Evolutionary conservation across 805 yeast genomes (phyloP).

Genomic region (Yamadazyma sp.): DNA sequence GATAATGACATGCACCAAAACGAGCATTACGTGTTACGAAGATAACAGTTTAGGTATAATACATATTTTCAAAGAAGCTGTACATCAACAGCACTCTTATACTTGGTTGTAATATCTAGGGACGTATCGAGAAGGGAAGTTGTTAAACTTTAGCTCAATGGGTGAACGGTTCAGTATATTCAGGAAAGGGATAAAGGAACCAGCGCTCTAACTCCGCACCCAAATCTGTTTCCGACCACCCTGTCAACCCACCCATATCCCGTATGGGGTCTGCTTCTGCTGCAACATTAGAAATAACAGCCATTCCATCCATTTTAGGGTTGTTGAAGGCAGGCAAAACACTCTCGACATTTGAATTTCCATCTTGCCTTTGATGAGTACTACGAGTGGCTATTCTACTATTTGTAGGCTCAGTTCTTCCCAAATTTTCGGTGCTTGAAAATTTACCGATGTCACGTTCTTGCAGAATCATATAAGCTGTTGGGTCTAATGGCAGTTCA

Average conservation of each 20-base stretch:
- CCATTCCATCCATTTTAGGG: constrained; percentile 7
- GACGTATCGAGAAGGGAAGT: too few relatives aligned
- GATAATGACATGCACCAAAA: too few relatives aligned
- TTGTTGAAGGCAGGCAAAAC: background rate
- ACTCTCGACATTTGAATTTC: background rate
- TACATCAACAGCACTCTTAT: too few relatives aligned
- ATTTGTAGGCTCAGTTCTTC: background rate
- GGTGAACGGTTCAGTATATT: constrained; percentile 5
- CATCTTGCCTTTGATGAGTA: background rate
- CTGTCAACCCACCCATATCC: constrained; percentile 1
- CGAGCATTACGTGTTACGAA: too few relatives aligned
- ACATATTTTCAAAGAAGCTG: too few relatives aligned
- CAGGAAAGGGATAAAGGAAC: constrained; percentile 16
- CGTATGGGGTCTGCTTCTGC: constrained; percentile 11
- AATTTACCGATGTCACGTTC: constrained; percentile 1
- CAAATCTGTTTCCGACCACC: constrained; percentile 11
- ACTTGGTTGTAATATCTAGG: too few relatives aligned
- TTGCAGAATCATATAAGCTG: constrained; percentile 2
- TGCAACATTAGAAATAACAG: constrained; percentile 8
- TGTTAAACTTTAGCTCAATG: too few relatives aligned
- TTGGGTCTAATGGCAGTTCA: constrained; percentile 5
- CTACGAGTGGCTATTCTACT: background rate
- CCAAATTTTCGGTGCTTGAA: background rate
- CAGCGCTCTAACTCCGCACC: constrained; percentile 18
- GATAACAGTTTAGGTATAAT: too few relatives aligned